phyloP scores from a whole-genome alignment of 768 basidiomycete species.

The Hydnomerulius pinastri region DNA sequence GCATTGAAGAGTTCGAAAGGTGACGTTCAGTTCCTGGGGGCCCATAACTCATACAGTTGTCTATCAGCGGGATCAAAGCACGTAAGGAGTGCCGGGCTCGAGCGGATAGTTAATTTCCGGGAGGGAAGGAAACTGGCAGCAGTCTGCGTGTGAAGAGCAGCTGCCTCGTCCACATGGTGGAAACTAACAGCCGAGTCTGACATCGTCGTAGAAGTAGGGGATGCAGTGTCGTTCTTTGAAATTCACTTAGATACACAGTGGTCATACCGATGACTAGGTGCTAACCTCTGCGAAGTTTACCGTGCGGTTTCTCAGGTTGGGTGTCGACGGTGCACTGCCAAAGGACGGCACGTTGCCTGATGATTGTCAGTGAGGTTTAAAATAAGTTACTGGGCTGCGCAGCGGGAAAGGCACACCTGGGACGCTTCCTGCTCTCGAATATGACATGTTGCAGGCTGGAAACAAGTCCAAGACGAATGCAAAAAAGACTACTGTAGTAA shows the following conservation, averaged over 20 bases:
- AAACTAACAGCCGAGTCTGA: constrained; percentile 29
- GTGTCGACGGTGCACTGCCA: constrained; percentile 9
- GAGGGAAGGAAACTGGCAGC: constrained; percentile 27
- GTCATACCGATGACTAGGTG: background rate
- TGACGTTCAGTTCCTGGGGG: constrained; percentile 37
- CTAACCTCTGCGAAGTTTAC: constrained; percentile 17
- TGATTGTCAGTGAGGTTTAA: background rate
- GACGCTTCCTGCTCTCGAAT: background rate
- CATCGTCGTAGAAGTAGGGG: constrained; percentile 34
- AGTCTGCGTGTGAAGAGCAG: constrained; percentile 17
- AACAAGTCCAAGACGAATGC: too few species aligned
- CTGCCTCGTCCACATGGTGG: constrained; percentile 16
- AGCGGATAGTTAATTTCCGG: constrained; percentile 51
- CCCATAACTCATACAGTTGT: constrained; percentile 81
- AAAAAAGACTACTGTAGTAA: too few species aligned
- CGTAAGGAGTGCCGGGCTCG: constrained; percentile 67
- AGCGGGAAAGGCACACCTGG: constrained; percentile 9
- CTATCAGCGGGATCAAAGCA: constrained; percentile 77
- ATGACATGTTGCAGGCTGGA: background rate
- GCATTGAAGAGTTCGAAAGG: background rate
- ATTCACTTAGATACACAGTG: background rate
- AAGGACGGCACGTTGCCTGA: constrained; percentile 6
- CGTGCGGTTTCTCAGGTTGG: constrained; percentile 15
- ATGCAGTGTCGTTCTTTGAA: constrained; percentile 16
- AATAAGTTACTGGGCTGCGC: background rate